These are phyloP conservation scores for Saccharomyces kudriavzevii DNA, from an alignment of 805 yeast genomes.

Conservation along the genomic window DNA sequence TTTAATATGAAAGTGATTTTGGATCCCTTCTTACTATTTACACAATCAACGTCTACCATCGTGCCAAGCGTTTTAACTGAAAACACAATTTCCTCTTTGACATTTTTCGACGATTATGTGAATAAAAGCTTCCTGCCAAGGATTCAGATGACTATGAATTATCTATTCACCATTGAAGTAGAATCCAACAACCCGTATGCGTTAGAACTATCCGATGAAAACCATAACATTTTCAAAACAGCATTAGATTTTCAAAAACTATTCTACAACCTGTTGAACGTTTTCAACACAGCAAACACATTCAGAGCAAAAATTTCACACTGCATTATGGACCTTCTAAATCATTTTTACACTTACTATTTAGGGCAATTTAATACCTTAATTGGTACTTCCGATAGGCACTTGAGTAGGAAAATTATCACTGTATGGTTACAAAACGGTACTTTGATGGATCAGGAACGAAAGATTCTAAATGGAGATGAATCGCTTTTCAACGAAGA, in stretches of 20 bases:
- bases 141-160: constrained; percentile 47
- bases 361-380: constrained; percentile 26
- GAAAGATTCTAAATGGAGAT: constrained; percentile 23
- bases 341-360: constrained; percentile 32
- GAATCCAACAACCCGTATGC: constrained; percentile 34
- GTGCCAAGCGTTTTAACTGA: constrained; percentile 25
- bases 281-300: constrained; percentile 30
- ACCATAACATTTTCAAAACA: constrained; percentile 26
- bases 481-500: constrained; percentile 22
- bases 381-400: constrained; percentile 16
- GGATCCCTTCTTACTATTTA: constrained; percentile 63
- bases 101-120: constrained; percentile 61
- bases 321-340: constrained; percentile 31
- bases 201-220: constrained; percentile 28
- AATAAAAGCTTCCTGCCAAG: constrained; percentile 53
- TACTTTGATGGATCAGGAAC: constrained; percentile 28
- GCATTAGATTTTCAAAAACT: constrained; percentile 24
- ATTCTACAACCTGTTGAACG: constrained; percentile 23
- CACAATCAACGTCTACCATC: constrained; percentile 46
- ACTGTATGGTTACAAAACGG: constrained; percentile 33
- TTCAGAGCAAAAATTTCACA: constrained; percentile 49
- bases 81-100: constrained; percentile 27
- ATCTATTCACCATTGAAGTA: constrained; percentile 43
- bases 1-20: constrained; percentile 73
- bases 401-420: constrained; percentile 21